Base-by-base conservation (phyloP, 495 filamentous ascomycete genomes). In the Penicillium arizonense region DNA sequence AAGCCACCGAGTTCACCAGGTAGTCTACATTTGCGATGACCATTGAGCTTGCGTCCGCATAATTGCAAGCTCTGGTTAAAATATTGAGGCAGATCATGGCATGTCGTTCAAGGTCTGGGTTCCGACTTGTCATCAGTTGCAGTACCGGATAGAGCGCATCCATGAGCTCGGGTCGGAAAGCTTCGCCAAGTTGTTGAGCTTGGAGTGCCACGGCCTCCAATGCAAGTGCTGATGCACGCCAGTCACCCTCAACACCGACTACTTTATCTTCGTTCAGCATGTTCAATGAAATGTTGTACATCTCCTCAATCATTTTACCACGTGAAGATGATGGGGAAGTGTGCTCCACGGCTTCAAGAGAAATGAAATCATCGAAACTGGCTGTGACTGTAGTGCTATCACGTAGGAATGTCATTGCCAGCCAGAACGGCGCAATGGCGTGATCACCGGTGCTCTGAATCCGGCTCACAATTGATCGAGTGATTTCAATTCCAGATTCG, bases 11-110 rank as follows among this genome's bases (percentile, higher is more conserved):
- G 63, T 97, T 97, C 42, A 96, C 86, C 71, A 99, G 86, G 65
- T 99, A 99, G 67, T 99, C 94, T 21, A 88, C 91, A 56, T 99
- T 99, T 28, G 90, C 86, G 41, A 97, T 80, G 40, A 99, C 84
- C 54, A 99, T 75, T 10, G 89, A 83, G 30, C 86, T 86, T 9
- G 91, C 84, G 58, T 78, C 84, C 0, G 61, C 35, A 61, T 97
- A 99, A 14, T 82, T 84, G 67, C 91, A 97, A 1, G 87, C 74
- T 7, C 67, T 62, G 8, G 94, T 86, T 26, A 97, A 74, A 11
- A 85, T 82, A 59, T 96, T 91, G 3, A 99, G 80, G 41, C 87
- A 89, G 4, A 83, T 82, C 58, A 97, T 90, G 16, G 91, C 87
- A 70, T 97, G 94, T 14, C 79, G 77, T 55, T 91, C 86, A 4